Percentiles rank a stretch among this genome's conserved stretches.
Conservation (phyloP, 257 asterid species). For the Anisodus tanguticus region DNA sequence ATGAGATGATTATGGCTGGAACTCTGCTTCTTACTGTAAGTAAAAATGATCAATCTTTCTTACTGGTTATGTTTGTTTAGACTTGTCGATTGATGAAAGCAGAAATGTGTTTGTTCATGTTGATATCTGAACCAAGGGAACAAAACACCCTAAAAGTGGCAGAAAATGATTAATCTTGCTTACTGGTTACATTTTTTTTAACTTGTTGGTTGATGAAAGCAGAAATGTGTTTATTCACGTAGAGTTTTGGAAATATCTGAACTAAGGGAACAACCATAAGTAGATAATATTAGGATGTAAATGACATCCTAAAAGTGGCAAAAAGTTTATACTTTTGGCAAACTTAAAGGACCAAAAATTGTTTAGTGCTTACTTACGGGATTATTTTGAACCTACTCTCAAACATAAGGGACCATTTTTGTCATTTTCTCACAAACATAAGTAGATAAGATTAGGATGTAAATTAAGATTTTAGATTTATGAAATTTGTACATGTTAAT, state of each 20-base stretch:
- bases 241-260: neutral
- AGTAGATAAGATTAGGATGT: neutral
- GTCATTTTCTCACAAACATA: neutral
- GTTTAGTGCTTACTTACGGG: too few relatives aligned
- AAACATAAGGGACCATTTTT: too few relatives aligned
- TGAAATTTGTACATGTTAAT: neutral
- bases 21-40: conserved; percentile 88
- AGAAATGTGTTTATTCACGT: neutral
- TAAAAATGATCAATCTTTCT: neutral
- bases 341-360: too few relatives aligned
- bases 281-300: neutral
- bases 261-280: neutral
- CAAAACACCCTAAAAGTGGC: too few relatives aligned
- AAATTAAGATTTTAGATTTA: neutral
- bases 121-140: neutral
- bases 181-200: neutral
- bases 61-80: neutral
- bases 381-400: too few relatives aligned
- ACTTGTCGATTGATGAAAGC: neutral
- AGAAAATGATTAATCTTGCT: neutral
- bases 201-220: neutral
- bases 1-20: conserved; percentile 93
- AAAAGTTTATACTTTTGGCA: too few relatives aligned
- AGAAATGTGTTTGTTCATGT: neutral
- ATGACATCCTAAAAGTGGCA: too few relatives aligned